Percentiles rank a stretch among this genome's conserved stretches.
These are phyloP conservation scores for Bretschneidera sinensis DNA, from an alignment of 345 rosid genomes.

Conservation along the genomic window DNA sequence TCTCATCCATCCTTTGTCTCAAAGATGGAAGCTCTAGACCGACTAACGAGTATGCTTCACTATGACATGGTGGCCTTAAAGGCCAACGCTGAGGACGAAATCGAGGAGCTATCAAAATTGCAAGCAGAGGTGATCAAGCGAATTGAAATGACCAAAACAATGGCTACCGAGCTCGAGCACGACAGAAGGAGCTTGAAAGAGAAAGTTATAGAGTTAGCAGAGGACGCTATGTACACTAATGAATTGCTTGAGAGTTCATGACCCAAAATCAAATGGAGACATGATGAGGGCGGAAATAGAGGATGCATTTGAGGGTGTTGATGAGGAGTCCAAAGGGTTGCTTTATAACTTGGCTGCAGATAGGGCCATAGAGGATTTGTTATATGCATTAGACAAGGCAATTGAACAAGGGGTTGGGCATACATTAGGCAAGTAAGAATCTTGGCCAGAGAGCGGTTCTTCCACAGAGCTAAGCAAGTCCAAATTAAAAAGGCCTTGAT, in stretches of 20 bases:
- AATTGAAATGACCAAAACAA: not conserved
- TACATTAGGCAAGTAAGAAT: conserved; percentile 56
- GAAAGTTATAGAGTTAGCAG: conserved; percentile 16
- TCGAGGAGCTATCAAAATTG: conserved; percentile 30
- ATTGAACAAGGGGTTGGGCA: conserved; percentile 27
- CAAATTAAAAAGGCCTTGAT: too few relatives aligned
- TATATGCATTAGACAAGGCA: conserved; percentile 47
- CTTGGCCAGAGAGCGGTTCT: conserved; percentile 64
- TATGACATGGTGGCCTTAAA: conserved; percentile 34
- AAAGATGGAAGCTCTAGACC: conserved; percentile 56
- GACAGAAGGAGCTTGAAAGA: conserved; percentile 35
- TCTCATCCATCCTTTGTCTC: conserved; percentile 34
- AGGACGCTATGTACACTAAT: conserved; percentile 24
- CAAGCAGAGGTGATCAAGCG: conserved; percentile 33
- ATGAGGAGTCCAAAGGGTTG: conserved; percentile 23
- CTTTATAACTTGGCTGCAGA: conserved; percentile 38
- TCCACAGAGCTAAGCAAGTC: too few relatives aligned
- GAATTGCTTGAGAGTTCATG: conserved; percentile 42
- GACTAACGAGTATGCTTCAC: conserved; percentile 52
- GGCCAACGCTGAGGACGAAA: conserved; percentile 30
- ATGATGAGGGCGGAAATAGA: conserved; percentile 14
- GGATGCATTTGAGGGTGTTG: conserved; percentile 29
- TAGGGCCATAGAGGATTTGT: conserved; percentile 50
- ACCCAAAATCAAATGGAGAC: conserved; percentile 8
- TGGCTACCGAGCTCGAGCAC: conserved; percentile 29